Conservation (phyloP, 2,329 filamentous ascomycete genomes). For the Gliomastix tumulicola region DNA sequence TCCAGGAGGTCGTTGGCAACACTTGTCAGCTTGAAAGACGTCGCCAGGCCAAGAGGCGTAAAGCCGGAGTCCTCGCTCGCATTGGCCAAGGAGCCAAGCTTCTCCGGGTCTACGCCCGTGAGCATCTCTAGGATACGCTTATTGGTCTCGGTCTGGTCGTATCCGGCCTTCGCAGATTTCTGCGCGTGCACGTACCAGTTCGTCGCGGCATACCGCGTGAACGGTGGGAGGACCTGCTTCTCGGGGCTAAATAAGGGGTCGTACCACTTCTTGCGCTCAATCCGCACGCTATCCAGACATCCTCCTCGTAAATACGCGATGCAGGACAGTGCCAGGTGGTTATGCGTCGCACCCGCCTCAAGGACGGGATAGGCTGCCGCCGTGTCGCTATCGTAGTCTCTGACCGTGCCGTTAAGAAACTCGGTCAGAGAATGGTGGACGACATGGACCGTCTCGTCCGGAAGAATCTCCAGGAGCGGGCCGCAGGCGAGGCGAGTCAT, state of each 20-base stretch:
- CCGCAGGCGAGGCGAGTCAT: conserved; percentile 30
- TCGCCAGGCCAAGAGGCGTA: too few species aligned
- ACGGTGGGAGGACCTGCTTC: background rate
- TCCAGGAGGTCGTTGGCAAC: too few species aligned
- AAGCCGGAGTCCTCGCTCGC: too few species aligned
- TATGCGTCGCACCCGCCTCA: background rate
- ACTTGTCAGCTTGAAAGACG: too few species aligned
- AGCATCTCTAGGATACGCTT: too few species aligned
- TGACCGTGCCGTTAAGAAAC: conserved; percentile 18
- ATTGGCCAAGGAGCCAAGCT: too few species aligned
- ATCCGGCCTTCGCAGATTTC: too few species aligned
- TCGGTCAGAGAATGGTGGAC: conserved; percentile 43
- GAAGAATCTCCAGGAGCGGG: conserved; percentile 33
- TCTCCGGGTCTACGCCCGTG: too few species aligned
- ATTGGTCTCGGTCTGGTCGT: too few species aligned
- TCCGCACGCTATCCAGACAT: background rate
- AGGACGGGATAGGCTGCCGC: background rate
- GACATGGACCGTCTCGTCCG: conserved; percentile 34
- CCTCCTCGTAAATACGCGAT: background rate
- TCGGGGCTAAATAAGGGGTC: too few species aligned
- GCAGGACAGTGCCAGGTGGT: background rate
- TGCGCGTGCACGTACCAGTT: background rate
- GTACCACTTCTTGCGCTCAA: too few species aligned
- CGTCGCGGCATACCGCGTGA: background rate
- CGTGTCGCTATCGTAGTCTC: background rate